Conservation (phyloP, 345 rosid genomes). For the Carallia brachiata region DNA sequence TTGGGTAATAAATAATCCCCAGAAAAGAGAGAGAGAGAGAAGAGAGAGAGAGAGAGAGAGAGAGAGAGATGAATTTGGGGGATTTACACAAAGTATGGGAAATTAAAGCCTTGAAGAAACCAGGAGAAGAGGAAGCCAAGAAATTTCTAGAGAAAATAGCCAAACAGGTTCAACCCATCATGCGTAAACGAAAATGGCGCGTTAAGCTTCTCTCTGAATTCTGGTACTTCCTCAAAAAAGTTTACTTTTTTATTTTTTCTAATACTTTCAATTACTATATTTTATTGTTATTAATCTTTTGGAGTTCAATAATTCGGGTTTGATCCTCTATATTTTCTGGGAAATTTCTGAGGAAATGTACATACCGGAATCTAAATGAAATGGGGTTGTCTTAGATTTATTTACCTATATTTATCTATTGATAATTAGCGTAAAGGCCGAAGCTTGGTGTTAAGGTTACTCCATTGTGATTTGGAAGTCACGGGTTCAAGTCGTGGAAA, state of each 20-base stretch:
- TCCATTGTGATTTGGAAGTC: no score
- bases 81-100: slow-evolving; percentile 76
- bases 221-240: slow-evolving; percentile 18
- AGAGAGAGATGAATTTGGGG: slow-evolving; percentile 23
- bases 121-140: slow-evolving; percentile 65
- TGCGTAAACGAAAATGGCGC: slow-evolving; percentile 55
- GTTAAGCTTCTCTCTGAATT: slow-evolving; percentile 51
- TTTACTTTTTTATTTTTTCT: neutral
- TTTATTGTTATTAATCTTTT: neutral
- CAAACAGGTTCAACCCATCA: slow-evolving; percentile 58
- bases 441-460: no score
- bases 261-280: neutral
- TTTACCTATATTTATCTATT: no score
- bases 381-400: neutral
- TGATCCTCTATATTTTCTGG: no score
- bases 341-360: no score
- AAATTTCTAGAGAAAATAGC: slow-evolving; percentile 61
- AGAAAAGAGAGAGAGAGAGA: neutral
- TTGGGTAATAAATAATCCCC: no score
- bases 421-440: no score
- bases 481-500: no score
- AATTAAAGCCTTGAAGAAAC: slow-evolving; percentile 60
- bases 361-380: neutral
- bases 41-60: neutral
- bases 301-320: no score